These are phyloP conservation scores for Blastomyces silverae DNA, from an alignment of 2,329 filamentous ascomycete species.

Conservation along the genomic window DNA sequence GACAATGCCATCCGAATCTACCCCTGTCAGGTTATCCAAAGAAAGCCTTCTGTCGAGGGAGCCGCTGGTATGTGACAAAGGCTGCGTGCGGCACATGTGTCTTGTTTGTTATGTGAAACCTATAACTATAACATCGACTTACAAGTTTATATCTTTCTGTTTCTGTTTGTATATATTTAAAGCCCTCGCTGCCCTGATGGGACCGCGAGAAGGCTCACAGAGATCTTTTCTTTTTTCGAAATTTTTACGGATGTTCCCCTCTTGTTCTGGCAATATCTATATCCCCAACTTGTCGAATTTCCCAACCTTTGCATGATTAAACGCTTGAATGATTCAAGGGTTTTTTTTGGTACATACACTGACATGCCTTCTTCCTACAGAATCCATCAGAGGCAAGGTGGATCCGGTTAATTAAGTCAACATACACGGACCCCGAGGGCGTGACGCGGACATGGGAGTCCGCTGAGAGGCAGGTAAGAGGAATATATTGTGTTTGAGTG, in stretches of 20 bases:
- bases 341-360: neutral
- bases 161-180: conserved; percentile 4
- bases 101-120: neutral
- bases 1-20: conserved; percentile 2
- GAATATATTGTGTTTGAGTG: neutral
- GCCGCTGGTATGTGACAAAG: conserved; percentile 29
- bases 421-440: conserved; percentile 40
- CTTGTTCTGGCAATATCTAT: too few species aligned
- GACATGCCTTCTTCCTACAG: conserved; percentile 21
- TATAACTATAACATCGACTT: neutral
- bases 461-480: conserved; percentile 38
- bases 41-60: conserved; percentile 31
- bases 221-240: neutral
- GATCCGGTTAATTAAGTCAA: conserved; percentile 39
- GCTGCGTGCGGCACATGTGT: too few species aligned
- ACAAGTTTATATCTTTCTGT: conserved; percentile 2
- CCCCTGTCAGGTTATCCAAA: conserved; percentile 15
- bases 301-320: neutral
- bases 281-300: too few species aligned
- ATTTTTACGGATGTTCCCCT: too few species aligned
- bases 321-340: neutral
- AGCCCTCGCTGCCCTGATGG: neutral
- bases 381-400: conserved; percentile 38
- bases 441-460: conserved; percentile 42
- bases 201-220: too few species aligned